phyloP scores from a whole-genome alignment of 352 stramenopile genomes.

The Thalassiosira pacifica region DNA sequence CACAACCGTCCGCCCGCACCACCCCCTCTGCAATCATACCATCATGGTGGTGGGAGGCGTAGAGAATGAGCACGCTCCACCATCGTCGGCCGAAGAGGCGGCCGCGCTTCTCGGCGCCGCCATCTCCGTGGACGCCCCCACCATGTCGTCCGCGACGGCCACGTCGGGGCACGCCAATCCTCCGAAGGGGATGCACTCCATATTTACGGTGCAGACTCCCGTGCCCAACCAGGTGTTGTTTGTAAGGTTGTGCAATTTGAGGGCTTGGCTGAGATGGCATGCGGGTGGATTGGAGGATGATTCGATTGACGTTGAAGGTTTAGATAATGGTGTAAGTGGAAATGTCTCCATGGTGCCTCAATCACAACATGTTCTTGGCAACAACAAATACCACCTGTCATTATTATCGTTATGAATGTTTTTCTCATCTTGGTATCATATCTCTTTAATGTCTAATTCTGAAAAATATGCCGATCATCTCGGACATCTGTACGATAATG shows the following conservation, averaged over 20 bases:
- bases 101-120: slow-evolving; percentile 81
- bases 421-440: no score
- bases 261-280: slow-evolving; percentile 75
- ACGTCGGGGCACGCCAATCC: slow-evolving; percentile 57
- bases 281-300: slow-evolving; percentile 51
- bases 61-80: slow-evolving; percentile 52
- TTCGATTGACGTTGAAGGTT: slow-evolving; percentile 8
- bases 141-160: slow-evolving; percentile 14
- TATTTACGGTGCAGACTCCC: slow-evolving; percentile 74
- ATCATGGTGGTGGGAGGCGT: background rate
- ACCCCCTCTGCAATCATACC: no score
- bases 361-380: background rate
- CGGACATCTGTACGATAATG: no score
- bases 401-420: background rate
- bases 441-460: no score
- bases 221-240: slow-evolving; percentile 80
- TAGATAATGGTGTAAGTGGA: slow-evolving; percentile 45
- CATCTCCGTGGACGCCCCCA: slow-evolving; percentile 58
- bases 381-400: background rate
- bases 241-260: slow-evolving; percentile 74
- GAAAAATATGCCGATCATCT: no score
- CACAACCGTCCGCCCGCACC: no score
- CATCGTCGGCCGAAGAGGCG: slow-evolving; percentile 82
- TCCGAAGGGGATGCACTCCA: slow-evolving; percentile 83
- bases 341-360: background rate